These are phyloP conservation scores for Guyanaporus albipodus DNA, from an alignment of 768 basidiomycete species.

Conservation along the genomic window DNA sequence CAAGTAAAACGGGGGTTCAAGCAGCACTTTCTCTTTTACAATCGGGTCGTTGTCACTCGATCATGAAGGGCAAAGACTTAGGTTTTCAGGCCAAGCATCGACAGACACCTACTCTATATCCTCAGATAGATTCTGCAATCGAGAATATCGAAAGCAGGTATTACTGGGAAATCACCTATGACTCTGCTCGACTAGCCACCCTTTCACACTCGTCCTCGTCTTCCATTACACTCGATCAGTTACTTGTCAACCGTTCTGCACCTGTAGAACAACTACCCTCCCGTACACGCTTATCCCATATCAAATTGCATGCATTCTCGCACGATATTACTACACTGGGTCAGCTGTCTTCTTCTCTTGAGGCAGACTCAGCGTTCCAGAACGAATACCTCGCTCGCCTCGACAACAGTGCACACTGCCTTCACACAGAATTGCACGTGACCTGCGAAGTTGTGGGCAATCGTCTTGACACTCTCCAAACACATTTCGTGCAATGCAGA, in stretches of 20 bases:
- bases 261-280: background rate
- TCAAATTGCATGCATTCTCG: background rate
- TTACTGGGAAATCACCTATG: background rate
- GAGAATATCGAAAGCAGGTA: background rate
- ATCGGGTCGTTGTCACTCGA: slow-evolving; percentile 26
- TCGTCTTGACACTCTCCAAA: background rate
- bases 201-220: too few species aligned
- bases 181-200: background rate
- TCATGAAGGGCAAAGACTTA: slow-evolving; percentile 27
- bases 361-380: background rate
- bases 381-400: background rate
- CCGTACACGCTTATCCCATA: background rate
- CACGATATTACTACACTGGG: background rate
- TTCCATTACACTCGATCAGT: too few species aligned
- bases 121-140: background rate
- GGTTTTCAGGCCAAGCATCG: background rate
- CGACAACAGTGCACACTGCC: slow-evolving; percentile 7
- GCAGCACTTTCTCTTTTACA: slow-evolving; percentile 35
- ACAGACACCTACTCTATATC: background rate
- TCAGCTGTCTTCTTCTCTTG: background rate
- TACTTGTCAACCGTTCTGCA: background rate
- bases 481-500: background rate
- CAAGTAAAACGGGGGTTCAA: slow-evolving; percentile 37
- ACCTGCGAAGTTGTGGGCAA: background rate
- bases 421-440: background rate